These are phyloP conservation scores for Backusella sp. DNA, from an alignment of 192 early-diverging fungal species.

Conservation along the genomic window DNA sequence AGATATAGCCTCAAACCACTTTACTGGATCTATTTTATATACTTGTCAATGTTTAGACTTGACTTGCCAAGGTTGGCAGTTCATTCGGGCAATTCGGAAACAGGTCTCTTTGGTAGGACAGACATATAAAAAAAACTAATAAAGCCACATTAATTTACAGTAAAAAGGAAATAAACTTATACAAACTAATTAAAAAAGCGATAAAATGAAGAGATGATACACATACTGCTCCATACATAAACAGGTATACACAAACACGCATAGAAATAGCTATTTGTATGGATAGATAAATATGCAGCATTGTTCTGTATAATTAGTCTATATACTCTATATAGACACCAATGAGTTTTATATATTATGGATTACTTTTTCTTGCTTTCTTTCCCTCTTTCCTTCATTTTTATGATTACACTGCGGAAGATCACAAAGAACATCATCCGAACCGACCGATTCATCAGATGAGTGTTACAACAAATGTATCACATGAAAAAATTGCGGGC, in stretches of 20 bases:
- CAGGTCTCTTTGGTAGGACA: neutral
- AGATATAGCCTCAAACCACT: neutral
- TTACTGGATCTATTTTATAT: neutral
- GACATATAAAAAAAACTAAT: neutral
- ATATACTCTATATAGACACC: neutral
- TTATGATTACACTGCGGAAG: neutral
- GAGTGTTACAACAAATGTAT: conserved; percentile 7
- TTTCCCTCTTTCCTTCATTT: neutral
- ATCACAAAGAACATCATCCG: conserved; percentile 12
- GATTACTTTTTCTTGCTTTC: neutral
- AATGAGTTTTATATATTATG: neutral
- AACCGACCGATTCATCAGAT: conserved; percentile 15
- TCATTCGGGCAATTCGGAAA: conserved; percentile 1
- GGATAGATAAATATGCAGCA: neutral
- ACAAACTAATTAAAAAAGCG: neutral
- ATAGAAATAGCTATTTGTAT: neutral
- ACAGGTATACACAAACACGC: neutral
- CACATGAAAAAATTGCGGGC: neutral
- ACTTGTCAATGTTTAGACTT: conserved; percentile 1
- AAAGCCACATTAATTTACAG: conserved; percentile 9
- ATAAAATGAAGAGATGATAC: neutral
- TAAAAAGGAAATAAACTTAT: conserved; percentile 3
- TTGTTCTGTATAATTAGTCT: neutral
- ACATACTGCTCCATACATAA: neutral
- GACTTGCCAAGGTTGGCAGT: neutral